Conservation (phyloP, 495 filamentous ascomycete species). For the Penicillium manginii region DNA sequence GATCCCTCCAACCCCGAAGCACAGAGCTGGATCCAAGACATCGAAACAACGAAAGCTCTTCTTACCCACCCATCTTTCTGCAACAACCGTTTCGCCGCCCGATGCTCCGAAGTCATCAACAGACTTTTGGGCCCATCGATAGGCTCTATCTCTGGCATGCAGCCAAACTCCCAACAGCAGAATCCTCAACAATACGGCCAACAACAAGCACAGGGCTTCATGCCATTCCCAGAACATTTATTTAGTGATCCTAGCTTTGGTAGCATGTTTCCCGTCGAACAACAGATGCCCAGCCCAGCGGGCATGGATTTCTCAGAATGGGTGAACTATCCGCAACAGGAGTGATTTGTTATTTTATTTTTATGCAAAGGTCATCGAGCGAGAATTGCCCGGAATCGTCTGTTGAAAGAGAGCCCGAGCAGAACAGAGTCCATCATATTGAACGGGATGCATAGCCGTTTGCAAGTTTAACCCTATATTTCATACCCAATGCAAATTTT, state of each 20-base stretch:
- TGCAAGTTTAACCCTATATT: background rate
- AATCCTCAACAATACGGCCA: conserved; percentile 23
- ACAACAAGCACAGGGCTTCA: conserved; percentile 31
- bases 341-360: conserved; percentile 27
- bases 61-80: conserved; percentile 45
- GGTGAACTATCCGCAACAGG: conserved; percentile 42
- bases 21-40: conserved; percentile 48
- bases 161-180: conserved; percentile 8
- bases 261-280: conserved; percentile 45
- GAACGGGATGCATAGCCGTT: background rate
- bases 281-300: conserved; percentile 34
- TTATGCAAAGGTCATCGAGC: conserved; percentile 9
- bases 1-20: conserved; percentile 49
- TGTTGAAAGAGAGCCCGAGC: background rate
- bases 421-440: background rate
- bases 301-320: conserved; percentile 53
- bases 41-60: conserved; percentile 51
- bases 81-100: conserved; percentile 47
- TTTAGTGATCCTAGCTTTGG: conserved; percentile 43
- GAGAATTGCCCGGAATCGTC: background rate
- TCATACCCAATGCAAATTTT: conserved; percentile 5
- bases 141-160: conserved; percentile 8
- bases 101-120: conserved; percentile 50
- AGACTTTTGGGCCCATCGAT: conserved; percentile 44
- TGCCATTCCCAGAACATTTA: conserved; percentile 48